These are phyloP conservation scores for Thelephora terrestris DNA, from an alignment of 1,284 basidiomycete species.

Conservation along the genomic window DNA sequence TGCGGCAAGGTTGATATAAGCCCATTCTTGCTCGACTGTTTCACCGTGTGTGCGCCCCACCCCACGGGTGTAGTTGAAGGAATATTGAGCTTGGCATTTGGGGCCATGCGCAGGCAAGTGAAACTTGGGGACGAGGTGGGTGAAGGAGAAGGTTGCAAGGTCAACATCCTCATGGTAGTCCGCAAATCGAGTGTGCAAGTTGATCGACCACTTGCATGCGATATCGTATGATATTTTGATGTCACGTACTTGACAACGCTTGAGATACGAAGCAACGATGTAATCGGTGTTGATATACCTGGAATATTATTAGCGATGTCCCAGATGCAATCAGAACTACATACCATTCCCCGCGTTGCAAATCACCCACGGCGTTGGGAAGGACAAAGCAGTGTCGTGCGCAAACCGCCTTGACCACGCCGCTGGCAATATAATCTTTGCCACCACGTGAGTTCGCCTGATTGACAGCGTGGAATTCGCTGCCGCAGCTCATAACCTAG, in stretches of 20 bases:
- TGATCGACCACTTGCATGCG: conserved; percentile 23
- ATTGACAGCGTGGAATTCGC: conserved; percentile 18
- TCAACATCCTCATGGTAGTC: conserved; percentile 6
- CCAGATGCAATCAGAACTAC: too few relatives aligned
- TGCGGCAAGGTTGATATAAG: conserved; percentile 11
- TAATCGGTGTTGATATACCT: conserved; percentile 31
- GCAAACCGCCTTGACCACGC: conserved; percentile 24
- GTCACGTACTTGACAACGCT: conserved; percentile 1
- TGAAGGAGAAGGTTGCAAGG: conserved; percentile 15
- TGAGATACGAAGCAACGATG: conserved; percentile 17
- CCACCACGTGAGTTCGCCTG: conserved; percentile 14
- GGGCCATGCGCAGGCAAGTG: conserved; percentile 18
- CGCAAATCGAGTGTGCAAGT: conserved; percentile 11
- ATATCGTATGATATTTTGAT: conserved; percentile 26
- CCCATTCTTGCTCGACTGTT: conserved; percentile 13
- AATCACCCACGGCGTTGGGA: too few relatives aligned
- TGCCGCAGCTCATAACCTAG: conserved; percentile 6
- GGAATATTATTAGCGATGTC: too few relatives aligned
- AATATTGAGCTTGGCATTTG: conserved; percentile 13
- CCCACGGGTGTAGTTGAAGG: too few relatives aligned
- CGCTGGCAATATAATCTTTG: conserved; percentile 19
- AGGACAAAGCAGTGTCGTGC: conserved; percentile 24
- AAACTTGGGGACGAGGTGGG: conserved; percentile 15
- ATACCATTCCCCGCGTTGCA: conserved; percentile 28
- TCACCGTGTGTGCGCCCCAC: too few relatives aligned